Evolutionary conservation across 139 green algal species (phyloP), one percentile per base, ranked within the genome.

Genomic region (Chlorella sp.): DNA sequence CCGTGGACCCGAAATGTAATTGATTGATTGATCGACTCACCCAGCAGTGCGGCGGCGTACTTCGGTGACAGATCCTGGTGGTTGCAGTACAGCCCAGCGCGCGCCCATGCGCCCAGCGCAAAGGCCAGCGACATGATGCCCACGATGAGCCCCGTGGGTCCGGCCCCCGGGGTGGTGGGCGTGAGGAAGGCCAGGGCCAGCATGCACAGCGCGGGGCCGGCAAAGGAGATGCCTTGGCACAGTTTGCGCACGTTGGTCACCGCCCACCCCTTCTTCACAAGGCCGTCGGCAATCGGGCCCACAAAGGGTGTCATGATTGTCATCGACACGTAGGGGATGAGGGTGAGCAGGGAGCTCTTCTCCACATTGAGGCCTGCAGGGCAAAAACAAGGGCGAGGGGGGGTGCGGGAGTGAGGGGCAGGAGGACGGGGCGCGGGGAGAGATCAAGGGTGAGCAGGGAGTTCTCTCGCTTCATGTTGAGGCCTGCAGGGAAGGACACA

Each of bases 281-380:
- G 82, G 0, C 83, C 88, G 78, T 98, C 96, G 28, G 83, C 83
- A 18, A 88, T 88, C 37, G 83, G 69, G 26, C 94, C 93, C 11
- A 97, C 96, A 64, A 98, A 88, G 18, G 96, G 94, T 7, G 96
- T 98, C 95, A 98, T 98, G 64, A 86, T n/a, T 16, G 95, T 96
- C 97, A 99, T 99, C 34, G 96, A 95, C 3, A 99, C 91, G 92
- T 98, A 98, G 0, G 96, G 95, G 82, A 98, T 96, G 39, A 97
- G 92, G 19, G 96, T 97, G 1, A 98, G 92, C 84, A 98, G 90
- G 83, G 91, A 96, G 57, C 88, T 95, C 73, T 93, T 94, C 87
- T 97, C 94, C 78, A 98, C 95, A 73, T 97, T 96, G 39, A 99
- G 93, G 5, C 96, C 87, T 90, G 86, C 75, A 28, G 14, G 60